These are phyloP conservation scores for Nicotiana rustica DNA, from an alignment of 305 asterid species.

Conservation along the genomic window DNA sequence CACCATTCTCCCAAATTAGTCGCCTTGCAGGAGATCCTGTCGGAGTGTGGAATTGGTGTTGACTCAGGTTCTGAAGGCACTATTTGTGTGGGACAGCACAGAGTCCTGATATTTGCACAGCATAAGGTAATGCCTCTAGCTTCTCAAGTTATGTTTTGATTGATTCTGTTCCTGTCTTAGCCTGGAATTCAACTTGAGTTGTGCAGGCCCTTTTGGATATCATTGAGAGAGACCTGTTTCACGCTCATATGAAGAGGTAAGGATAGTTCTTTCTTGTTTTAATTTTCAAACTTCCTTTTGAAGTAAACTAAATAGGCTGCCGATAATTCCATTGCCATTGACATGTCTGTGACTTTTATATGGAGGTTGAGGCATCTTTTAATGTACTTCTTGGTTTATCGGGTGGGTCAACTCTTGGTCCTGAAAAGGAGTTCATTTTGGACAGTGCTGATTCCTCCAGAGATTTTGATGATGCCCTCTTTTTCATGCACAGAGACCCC, in stretches of 20 bases:
- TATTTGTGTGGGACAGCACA: conserved; percentile 82
- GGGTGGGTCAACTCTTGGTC: background rate
- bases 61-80: conserved; percentile 87
- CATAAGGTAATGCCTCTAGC: conserved; percentile 68
- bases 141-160: conserved; percentile 38
- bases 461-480: too few species aligned
- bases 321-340: background rate
- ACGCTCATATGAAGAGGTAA: conserved; percentile 85
- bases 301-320: conserved; percentile 15
- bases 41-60: conserved; percentile 98
- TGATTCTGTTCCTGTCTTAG: conserved; percentile 39
- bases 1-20: conserved; percentile 96
- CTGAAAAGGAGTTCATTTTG: too few species aligned
- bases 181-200: conserved; percentile 15
- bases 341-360: background rate
- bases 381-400: conserved; percentile 9
- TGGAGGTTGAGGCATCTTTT: conserved; percentile 13
- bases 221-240: conserved; percentile 92
- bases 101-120: conserved; percentile 96
- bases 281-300: background rate
- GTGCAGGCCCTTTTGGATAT: conserved; percentile 94
- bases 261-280: conserved; percentile 43
- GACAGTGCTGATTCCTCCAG: background rate
- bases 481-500: too few species aligned
- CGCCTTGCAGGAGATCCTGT: conserved; percentile 98